phyloP scores from a whole-genome alignment of 2,329 filamentous ascomycete species.

The Hymenoscyphus linearis region DNA sequence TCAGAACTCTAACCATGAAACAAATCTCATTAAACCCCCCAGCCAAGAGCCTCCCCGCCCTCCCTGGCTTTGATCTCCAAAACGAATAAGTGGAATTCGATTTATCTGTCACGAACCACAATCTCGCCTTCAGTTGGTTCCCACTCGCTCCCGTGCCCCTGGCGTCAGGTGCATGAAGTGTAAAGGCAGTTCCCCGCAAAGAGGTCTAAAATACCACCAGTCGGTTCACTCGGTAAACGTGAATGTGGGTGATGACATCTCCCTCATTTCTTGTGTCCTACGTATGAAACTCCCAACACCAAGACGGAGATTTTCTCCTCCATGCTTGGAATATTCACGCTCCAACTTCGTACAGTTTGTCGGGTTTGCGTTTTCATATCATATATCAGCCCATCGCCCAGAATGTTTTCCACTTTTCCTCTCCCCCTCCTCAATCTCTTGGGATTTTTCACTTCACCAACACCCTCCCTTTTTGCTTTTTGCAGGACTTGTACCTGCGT shows the following conservation, averaged over 20 bases:
- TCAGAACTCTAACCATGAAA: not conserved
- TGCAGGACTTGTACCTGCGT: slow-evolving; percentile 8
- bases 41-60: too few relatives aligned
- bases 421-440: not conserved
- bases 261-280: not conserved
- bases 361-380: not conserved
- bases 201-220: not conserved
- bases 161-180: not conserved
- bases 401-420: not conserved
- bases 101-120: not conserved
- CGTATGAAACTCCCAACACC: not conserved
- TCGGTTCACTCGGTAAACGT: not conserved
- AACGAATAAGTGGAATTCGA: not conserved
- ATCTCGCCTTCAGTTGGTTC: not conserved
- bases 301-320: not conserved
- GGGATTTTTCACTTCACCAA: not conserved
- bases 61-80: not conserved
- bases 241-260: not conserved
- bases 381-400: not conserved
- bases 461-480: not conserved
- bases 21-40: not conserved
- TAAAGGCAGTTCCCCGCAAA: not conserved
- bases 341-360: not conserved
- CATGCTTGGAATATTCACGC: not conserved
- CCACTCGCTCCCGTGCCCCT: not conserved